phyloP scores from a whole-genome alignment of 805 yeast species.

The Candida takata region DNA sequence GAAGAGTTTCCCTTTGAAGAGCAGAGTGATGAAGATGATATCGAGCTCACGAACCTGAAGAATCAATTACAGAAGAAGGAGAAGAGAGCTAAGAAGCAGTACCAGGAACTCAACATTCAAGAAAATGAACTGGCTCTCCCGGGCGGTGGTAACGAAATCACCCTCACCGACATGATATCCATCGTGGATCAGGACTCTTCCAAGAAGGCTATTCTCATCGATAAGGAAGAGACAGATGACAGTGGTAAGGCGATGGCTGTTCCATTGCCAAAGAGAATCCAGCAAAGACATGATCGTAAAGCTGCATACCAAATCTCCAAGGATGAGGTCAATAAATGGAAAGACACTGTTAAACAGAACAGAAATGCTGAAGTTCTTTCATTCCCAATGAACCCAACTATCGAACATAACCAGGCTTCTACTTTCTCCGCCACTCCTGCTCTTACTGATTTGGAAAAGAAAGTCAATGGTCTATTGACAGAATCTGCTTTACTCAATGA shows the following conservation, averaged over 20 bases:
- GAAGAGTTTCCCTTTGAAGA: slow-evolving; percentile 38
- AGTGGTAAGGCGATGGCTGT: slow-evolving; percentile 51
- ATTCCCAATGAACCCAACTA: slow-evolving; percentile 57
- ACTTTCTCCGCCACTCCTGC: slow-evolving; percentile 43
- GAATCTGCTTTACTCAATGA: slow-evolving; percentile 68
- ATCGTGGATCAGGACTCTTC: slow-evolving; percentile 46
- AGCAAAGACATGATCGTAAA: slow-evolving; percentile 73
- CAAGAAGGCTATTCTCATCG: slow-evolving; percentile 43
- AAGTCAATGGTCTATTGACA: slow-evolving; percentile 51
- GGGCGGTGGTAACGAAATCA: slow-evolving; percentile 47
- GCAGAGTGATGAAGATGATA: slow-evolving; percentile 39
- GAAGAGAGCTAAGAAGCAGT: slow-evolving; percentile 37
- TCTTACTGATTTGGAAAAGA: slow-evolving; percentile 57
- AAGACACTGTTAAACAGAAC: slow-evolving; percentile 69
- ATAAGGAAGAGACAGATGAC: slow-evolving; percentile 28
- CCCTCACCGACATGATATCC: slow-evolving; percentile 70
- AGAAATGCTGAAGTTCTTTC: slow-evolving; percentile 79
- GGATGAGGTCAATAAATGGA: slow-evolving; percentile 84
- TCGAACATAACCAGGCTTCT: slow-evolving; percentile 41
- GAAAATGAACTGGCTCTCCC: slow-evolving; percentile 73
- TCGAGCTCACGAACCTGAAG: slow-evolving; percentile 46
- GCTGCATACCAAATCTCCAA: slow-evolving; percentile 90
- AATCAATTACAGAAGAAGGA: slow-evolving; percentile 30
- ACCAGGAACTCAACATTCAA: slow-evolving; percentile 44
- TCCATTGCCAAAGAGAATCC: slow-evolving; percentile 82